These are phyloP conservation scores for Solanum appendiculatum DNA, from an alignment of 257 asterid species.

Conservation along the genomic window DNA sequence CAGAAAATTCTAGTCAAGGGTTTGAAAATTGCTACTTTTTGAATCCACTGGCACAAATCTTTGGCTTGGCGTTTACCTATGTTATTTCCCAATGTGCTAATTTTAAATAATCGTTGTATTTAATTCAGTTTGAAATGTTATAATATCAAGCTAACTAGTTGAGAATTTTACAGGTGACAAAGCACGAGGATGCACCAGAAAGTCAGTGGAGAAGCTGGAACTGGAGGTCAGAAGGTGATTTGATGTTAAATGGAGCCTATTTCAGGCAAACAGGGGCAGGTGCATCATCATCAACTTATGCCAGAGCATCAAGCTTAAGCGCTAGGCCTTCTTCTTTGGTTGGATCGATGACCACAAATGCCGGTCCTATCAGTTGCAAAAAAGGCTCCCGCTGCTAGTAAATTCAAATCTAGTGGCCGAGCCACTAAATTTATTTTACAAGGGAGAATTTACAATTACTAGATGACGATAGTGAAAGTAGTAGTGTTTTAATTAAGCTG, in stretches of 20 bases:
- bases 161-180: constrained; percentile 46
- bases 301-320: constrained; percentile 71
- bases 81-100: no score
- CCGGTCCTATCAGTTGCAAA: constrained; percentile 58
- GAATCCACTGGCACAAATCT: no score
- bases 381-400: constrained; percentile 50
- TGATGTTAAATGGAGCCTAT: constrained; percentile 79
- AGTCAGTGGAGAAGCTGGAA: constrained; percentile 76
- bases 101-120: no score
- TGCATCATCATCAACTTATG: constrained; percentile 31
- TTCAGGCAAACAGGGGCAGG: constrained; percentile 66
- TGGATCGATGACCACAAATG: constrained; percentile 41
- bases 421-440: background rate
- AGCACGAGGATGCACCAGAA: constrained; percentile 85
- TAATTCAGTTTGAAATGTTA: background rate
- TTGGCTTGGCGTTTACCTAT: no score
- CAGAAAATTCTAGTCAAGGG: no score
- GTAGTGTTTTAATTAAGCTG: background rate
- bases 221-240: constrained; percentile 83
- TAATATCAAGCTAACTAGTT: background rate
- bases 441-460: background rate
- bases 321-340: constrained; percentile 68
- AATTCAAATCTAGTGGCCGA: background rate
- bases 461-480: background rate
- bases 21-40: no score